Evolutionary conservation across 2,329 filamentous ascomycete genomes (phyloP).

Genomic region (Colletotrichum sublineola): DNA sequence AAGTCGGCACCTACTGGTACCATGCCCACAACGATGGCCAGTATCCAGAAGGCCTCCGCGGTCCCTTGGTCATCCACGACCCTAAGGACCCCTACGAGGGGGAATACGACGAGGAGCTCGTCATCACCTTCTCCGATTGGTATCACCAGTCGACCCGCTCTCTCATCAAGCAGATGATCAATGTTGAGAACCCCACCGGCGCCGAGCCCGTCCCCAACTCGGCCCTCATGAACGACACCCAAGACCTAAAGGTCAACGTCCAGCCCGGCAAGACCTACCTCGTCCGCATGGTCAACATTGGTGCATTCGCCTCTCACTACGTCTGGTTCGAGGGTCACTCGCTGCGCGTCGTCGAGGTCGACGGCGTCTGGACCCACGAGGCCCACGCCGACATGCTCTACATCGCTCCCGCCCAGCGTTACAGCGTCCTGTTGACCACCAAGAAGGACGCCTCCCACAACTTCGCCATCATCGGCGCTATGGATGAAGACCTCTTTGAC

Average conservation of each 20-base stretch:
- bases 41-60: slow-evolving; percentile 71
- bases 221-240: slow-evolving; percentile 66
- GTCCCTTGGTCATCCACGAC: slow-evolving; percentile 68
- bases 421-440: slow-evolving; percentile 62
- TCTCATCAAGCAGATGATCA: slow-evolving; percentile 62
- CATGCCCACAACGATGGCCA: slow-evolving; percentile 62
- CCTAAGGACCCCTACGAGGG: slow-evolving; percentile 61
- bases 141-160: slow-evolving; percentile 68
- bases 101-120: slow-evolving; percentile 66
- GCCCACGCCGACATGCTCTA: slow-evolving; percentile 59
- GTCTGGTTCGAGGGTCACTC: slow-evolving; percentile 61
- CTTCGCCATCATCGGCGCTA: slow-evolving; percentile 61
- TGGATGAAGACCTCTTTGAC: slow-evolving; percentile 56
- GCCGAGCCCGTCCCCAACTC: slow-evolving; percentile 67
- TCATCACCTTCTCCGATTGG: slow-evolving; percentile 71
- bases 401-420: slow-evolving; percentile 63
- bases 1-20: slow-evolving; percentile 66
- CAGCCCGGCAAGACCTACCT: slow-evolving; percentile 65
- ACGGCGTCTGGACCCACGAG: slow-evolving; percentile 64
- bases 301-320: slow-evolving; percentile 64
- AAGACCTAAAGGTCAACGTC: slow-evolving; percentile 58
- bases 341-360: slow-evolving; percentile 64
- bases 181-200: slow-evolving; percentile 62
- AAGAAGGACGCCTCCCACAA: slow-evolving; percentile 59
- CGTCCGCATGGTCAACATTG: slow-evolving; percentile 66